phyloP scores from a whole-genome alignment of 768 basidiomycete species.

The Podaxis sp. region DNA sequence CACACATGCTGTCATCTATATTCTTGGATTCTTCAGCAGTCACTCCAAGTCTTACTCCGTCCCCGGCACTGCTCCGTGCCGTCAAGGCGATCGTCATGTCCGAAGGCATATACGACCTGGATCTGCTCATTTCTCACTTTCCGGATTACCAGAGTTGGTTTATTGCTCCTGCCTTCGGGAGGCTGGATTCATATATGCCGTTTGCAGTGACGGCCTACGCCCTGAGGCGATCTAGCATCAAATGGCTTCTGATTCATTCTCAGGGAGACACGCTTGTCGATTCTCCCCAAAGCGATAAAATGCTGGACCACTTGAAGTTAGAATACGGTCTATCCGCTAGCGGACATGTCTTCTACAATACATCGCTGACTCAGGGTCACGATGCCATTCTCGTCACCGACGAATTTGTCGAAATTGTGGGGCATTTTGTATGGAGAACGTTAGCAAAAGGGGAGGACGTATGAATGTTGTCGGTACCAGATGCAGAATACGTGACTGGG shows the following conservation, averaged over 20 bases:
- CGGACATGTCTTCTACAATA: conserved; percentile 31
- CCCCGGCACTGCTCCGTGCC: conserved; percentile 37
- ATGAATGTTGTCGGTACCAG: background rate
- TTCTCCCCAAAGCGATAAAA: conserved; percentile 55
- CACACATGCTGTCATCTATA: conserved; percentile 76
- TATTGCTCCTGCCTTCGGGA: conserved; percentile 63
- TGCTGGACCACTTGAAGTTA: conserved; percentile 52
- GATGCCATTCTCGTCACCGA: conserved; percentile 46
- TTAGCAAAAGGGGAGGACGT: background rate
- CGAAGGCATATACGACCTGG: conserved; percentile 80
- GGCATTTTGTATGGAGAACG: conserved; percentile 33
- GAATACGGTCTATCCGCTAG: conserved; percentile 30
- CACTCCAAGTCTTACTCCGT: conserved; percentile 46
- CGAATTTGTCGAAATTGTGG: conserved; percentile 47
- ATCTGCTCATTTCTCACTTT: conserved; percentile 60
- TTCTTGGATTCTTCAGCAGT: conserved; percentile 53
- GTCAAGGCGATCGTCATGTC: conserved; percentile 60
- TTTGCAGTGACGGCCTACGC: conserved; percentile 46
- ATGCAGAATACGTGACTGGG: background rate
- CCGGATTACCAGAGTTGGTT: conserved; percentile 73
- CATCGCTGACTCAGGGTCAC: conserved; percentile 52
- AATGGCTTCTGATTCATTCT: conserved; percentile 79
- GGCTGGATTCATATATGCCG: conserved; percentile 42
- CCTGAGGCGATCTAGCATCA: conserved; percentile 36
- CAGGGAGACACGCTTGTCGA: conserved; percentile 70